phyloP scores from a whole-genome alignment of 73 alveolate species.

The Paramecium sonneborni region DNA sequence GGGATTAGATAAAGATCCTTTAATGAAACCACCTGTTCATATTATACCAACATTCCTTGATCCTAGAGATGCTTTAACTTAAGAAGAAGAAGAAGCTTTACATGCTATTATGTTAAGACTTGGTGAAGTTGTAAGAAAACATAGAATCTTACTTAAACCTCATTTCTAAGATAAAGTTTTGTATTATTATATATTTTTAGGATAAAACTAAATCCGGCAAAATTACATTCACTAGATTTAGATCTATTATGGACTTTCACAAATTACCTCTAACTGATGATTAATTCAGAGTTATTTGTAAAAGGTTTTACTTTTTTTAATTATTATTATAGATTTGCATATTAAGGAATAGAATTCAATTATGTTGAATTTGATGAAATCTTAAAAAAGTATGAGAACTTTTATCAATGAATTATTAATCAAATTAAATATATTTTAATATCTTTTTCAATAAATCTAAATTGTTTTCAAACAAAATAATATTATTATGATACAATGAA shows the following conservation, averaged over 20 bases:
- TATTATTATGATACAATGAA: too few relatives aligned
- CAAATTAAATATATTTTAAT: neutral
- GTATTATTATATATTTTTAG: neutral
- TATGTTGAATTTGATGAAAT: conserved; percentile 85
- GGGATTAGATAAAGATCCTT: conserved; percentile 92
- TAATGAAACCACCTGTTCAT: conserved; percentile 75
- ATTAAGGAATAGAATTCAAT: conserved; percentile 87
- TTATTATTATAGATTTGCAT: conserved; percentile 68
- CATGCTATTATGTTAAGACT: conserved; percentile 84
- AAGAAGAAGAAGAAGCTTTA: conserved; percentile 82
- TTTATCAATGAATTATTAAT: conserved; percentile 18
- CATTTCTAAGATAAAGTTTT: conserved; percentile 89
- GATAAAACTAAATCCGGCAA: conserved; percentile 85
- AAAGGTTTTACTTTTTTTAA: conserved; percentile 61
- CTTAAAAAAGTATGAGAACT: conserved; percentile 61
- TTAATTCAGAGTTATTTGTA: conserved; percentile 78
- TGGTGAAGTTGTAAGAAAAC: conserved; percentile 80
- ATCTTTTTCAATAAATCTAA: neutral
- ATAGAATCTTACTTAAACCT: conserved; percentile 85
- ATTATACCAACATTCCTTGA: conserved; percentile 83
- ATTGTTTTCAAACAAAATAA: too few relatives aligned
- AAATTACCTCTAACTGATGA: conserved; percentile 78
- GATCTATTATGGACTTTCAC: conserved; percentile 83
- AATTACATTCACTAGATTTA: conserved; percentile 83
- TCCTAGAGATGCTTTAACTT: conserved; percentile 92